phyloP scores from a whole-genome alignment of 768 basidiomycete species.

The Suillus luteus region DNA sequence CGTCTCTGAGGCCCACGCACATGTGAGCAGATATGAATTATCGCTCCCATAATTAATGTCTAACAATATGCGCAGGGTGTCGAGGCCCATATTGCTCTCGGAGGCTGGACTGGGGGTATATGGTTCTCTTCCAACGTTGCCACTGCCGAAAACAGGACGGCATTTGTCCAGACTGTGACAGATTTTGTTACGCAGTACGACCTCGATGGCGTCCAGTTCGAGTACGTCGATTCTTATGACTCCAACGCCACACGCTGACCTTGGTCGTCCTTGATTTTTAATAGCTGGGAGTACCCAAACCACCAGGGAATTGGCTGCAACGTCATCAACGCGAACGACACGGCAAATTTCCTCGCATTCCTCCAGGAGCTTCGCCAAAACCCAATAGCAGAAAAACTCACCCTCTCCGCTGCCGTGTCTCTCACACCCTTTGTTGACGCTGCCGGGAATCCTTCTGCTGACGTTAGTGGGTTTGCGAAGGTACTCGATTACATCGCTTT shows the following conservation, averaged over 20 bases:
- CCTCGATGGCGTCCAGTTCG: conserved; percentile 62
- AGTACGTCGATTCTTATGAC: conserved; percentile 34
- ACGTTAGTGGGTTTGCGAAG: conserved; percentile 73
- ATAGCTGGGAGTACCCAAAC: conserved; percentile 60
- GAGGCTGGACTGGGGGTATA: conserved; percentile 63
- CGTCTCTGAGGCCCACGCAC: conserved; percentile 44
- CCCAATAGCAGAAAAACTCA: conserved; percentile 52
- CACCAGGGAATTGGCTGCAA: conserved; percentile 72
- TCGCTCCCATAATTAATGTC: neutral
- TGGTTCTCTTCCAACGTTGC: conserved; percentile 56
- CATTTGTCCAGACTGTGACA: conserved; percentile 54
- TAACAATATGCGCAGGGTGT: conserved; percentile 41
- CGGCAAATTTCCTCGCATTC: conserved; percentile 76
- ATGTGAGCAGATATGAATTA: conserved; percentile 30
- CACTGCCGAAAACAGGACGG: conserved; percentile 50
- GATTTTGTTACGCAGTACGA: conserved; percentile 48
- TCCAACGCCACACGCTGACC: neutral
- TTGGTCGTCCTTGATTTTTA: conserved; percentile 15
- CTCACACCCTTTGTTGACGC: conserved; percentile 64
- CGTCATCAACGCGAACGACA: conserved; percentile 53
- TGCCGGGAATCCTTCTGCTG: conserved; percentile 57
- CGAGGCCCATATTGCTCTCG: conserved; percentile 53
- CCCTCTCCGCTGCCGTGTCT: conserved; percentile 67
- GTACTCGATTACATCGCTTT: conserved; percentile 66
- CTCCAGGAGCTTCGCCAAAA: conserved; percentile 64